A percentile compares a stretch with the other conserved stretches of the same genome.
These are phyloP conservation scores for Ceratocystiopsis brevicomis DNA, from an alignment of 2,329 filamentous ascomycete genomes.

Conservation along the genomic window DNA sequence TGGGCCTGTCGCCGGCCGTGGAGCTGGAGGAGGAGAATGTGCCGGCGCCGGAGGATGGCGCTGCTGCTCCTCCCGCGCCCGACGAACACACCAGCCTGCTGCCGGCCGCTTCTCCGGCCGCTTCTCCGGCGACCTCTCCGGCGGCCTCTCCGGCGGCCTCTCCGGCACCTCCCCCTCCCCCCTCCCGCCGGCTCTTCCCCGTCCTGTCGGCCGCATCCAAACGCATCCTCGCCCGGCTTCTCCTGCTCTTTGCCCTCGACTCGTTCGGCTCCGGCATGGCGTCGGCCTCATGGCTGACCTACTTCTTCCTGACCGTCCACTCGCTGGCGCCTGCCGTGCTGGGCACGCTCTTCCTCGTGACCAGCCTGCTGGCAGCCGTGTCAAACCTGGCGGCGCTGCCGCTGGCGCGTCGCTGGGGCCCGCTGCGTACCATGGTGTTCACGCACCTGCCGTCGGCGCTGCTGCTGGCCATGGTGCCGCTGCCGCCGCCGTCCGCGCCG, in stretches of 20 bases:
- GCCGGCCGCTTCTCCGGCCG: background rate
- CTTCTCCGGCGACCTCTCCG: background rate
- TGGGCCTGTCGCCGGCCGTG: slow-evolving; percentile 23
- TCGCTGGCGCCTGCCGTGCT: slow-evolving; percentile 28
- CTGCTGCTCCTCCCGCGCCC: background rate
- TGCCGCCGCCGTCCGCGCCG: slow-evolving; percentile 1
- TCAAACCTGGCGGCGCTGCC: slow-evolving; percentile 35
- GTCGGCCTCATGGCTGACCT: slow-evolving; percentile 38
- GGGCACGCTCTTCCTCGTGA: slow-evolving; percentile 35
- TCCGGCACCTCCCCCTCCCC: too few relatives aligned
- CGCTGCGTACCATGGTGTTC: slow-evolving; percentile 49
- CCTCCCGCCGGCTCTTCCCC: slow-evolving; percentile 23
- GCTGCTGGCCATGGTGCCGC: slow-evolving; percentile 38
- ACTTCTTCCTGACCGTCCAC: slow-evolving; percentile 32
- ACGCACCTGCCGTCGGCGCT: slow-evolving; percentile 52
- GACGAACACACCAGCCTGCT: background rate
- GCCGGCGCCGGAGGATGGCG: background rate
- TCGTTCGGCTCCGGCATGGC: slow-evolving; percentile 24
- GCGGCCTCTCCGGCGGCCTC: background rate
- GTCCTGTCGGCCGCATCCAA: slow-evolving; percentile 37
- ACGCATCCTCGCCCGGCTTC: slow-evolving; percentile 37
- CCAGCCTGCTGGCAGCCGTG: slow-evolving; percentile 29
- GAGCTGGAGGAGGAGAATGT: slow-evolving; percentile 12
- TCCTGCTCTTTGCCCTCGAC: slow-evolving; percentile 23
- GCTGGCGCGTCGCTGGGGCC: slow-evolving; percentile 33